A percentile compares a stretch with the other conserved stretches of the same genome.
phyloP scores from a whole-genome alignment of 225 moss, liverwort and hornwort species.

The Marchantia polymorpha region DNA sequence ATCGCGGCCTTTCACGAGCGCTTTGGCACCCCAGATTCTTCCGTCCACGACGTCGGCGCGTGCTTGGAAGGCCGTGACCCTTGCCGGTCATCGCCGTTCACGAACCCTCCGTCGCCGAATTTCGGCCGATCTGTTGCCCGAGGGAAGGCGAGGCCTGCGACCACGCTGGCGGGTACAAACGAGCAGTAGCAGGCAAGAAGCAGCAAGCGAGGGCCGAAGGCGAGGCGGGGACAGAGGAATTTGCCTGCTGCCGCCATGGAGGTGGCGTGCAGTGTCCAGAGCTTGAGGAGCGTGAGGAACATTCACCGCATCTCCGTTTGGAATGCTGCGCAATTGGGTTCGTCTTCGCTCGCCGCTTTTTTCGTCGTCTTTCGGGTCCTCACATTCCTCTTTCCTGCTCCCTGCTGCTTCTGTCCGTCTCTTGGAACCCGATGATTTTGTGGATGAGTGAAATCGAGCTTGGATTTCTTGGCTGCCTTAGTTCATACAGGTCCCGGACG shows the following conservation, averaged over 20 bases:
- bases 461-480: neutral
- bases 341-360: neutral
- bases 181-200: neutral
- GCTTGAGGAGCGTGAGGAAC: slow-evolving; percentile 33
- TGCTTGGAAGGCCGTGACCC: neutral
- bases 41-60: too few relatives aligned
- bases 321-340: slow-evolving; percentile 36
- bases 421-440: neutral
- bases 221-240: neutral
- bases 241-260: slow-evolving; percentile 26
- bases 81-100: neutral
- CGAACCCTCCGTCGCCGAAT: too few relatives aligned
- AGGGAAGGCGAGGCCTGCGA: neutral
- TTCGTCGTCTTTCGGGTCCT: too few relatives aligned
- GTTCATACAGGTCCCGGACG: too few relatives aligned
- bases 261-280: slow-evolving; percentile 25
- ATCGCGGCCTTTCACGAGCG: slow-evolving; percentile 4
- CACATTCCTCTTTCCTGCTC: neutral
- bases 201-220: too few relatives aligned
- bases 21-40: neutral
- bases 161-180: neutral
- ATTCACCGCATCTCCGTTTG: slow-evolving; percentile 41
- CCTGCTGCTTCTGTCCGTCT: neutral
- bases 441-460: neutral
- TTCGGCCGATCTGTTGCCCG: neutral